phyloP scores from a whole-genome alignment of 108 stramenopile species.

The Seminavis robusta region DNA sequence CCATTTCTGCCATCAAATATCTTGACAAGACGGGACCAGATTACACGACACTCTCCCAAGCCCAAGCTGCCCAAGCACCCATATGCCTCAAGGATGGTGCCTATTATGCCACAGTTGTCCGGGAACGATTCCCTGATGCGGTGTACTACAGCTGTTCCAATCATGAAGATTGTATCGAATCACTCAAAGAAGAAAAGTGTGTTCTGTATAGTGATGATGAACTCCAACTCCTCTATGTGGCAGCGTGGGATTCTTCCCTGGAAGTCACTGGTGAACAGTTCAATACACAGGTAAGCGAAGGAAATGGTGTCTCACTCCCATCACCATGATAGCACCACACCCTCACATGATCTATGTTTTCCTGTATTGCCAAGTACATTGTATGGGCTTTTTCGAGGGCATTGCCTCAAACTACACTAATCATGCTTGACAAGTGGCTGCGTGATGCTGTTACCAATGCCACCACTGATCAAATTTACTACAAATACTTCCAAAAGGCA shows the following conservation, averaged over 20 bases:
- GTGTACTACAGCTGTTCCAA: background rate
- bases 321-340: no score
- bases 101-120: background rate
- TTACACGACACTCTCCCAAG: conserved; percentile 5
- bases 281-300: background rate
- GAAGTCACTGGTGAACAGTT: conserved; percentile 2
- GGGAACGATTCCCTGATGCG: background rate
- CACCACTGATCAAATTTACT: conserved; percentile 8
- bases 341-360: no score
- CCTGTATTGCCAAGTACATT: no score
- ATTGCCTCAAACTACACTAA: background rate
- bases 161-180: background rate
- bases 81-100: background rate
- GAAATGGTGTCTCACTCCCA: no score
- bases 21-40: background rate
- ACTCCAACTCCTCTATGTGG: background rate
- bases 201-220: background rate
- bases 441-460: background rate
- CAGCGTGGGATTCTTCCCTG: background rate
- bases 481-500: no score
- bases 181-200: background rate
- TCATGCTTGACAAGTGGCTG: conserved; percentile 11
- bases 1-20: conserved; percentile 1
- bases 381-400: no score
- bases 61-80: background rate